A percentile compares a stretch with the other conserved stretches of the same genome.
Evolutionary conservation across 2,329 filamentous ascomycete species (phyloP).

Genomic region (Aspergillus unguis): DNA sequence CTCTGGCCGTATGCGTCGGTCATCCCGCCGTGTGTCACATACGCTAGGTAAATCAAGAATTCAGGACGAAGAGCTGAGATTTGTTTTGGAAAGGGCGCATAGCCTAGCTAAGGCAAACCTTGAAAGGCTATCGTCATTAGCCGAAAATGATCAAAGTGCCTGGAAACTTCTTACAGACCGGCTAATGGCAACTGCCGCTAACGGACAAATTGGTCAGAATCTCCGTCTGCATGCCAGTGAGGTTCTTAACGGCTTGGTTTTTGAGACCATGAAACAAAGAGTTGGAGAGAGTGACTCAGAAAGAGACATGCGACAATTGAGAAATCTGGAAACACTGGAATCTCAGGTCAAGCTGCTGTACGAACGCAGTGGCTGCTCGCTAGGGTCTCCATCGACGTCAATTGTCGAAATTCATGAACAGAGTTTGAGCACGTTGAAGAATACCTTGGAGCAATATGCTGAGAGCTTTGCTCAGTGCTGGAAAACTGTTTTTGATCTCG

Average conservation of each 20-base stretch:
- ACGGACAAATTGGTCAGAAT: conserved; percentile 35
- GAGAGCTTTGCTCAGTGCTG: conserved; percentile 80
- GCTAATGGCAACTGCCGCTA: conserved; percentile 47
- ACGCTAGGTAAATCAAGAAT: conserved; percentile 40
- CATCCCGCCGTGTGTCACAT: conserved; percentile 41
- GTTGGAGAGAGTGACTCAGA: conserved; percentile 42
- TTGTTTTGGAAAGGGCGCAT: conserved; percentile 68
- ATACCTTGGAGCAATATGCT: conserved; percentile 80
- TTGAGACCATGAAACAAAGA: conserved; percentile 42
- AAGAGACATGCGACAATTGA: conserved; percentile 64
- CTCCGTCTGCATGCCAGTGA: conserved; percentile 56
- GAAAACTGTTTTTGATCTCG: conserved; percentile 79
- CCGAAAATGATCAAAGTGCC: conserved; percentile 63
- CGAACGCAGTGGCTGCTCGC: conserved; percentile 49
- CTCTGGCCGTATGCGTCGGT: conserved; percentile 33
- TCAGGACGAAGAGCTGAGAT: conserved; percentile 44
- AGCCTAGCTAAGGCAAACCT: conserved; percentile 73
- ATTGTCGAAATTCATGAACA: conserved; percentile 79
- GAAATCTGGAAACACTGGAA: conserved; percentile 65
- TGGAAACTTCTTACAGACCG: conserved; percentile 67
- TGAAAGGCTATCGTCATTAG: conserved; percentile 66
- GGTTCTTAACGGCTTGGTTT: conserved; percentile 51
- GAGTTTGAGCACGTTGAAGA: conserved; percentile 74
- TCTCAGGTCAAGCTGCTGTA: conserved; percentile 61
- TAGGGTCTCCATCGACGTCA: conserved; percentile 58